Conservation (phyloP, 2,329 filamentous ascomycete species). For the Exserohilum turcica region DNA sequence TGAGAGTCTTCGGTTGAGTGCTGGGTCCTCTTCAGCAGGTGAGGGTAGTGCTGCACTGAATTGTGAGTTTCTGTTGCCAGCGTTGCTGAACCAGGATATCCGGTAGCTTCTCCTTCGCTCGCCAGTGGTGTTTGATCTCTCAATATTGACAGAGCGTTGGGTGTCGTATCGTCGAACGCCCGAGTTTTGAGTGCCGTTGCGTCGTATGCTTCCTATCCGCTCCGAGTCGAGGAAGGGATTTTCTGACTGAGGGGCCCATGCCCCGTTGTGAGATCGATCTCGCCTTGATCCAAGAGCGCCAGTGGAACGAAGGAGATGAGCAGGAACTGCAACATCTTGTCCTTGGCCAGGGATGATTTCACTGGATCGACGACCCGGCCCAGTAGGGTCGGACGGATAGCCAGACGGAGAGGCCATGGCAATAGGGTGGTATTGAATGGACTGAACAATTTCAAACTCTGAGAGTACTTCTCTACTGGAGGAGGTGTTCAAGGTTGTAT, state of each 20-base stretch:
- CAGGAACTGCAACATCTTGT: slow-evolving; percentile 29
- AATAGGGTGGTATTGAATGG: neutral
- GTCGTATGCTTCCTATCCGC: slow-evolving; percentile 12
- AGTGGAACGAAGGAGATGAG: slow-evolving; percentile 27
- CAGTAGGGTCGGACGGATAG: neutral
- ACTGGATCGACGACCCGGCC: slow-evolving; percentile 7
- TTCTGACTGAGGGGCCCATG: slow-evolving; percentile 23
- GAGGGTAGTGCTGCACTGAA: neutral
- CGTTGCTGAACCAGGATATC: slow-evolving; percentile 1
- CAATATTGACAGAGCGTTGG: slow-evolving; percentile 8
- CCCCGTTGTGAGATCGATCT: slow-evolving; percentile 13
- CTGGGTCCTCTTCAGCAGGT: slow-evolving; percentile 1
- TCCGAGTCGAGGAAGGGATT: slow-evolving; percentile 15
- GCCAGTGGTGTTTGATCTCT: slow-evolving; percentile 9
- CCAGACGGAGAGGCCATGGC: slow-evolving; percentile 7
- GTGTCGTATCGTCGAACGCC: slow-evolving; percentile 4
- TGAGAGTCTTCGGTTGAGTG: slow-evolving; percentile 5
- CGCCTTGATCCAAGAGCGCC: slow-evolving; percentile 23
- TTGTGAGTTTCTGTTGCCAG: slow-evolving; percentile 2
- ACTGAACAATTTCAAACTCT: neutral
- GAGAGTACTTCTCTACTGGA: slow-evolving; percentile 1
- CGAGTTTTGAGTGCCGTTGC: slow-evolving; percentile 10
- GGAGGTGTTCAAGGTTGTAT: slow-evolving; percentile 2
- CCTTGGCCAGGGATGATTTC: slow-evolving; percentile 4
- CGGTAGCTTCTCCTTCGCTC: slow-evolving; percentile 7